These are phyloP conservation scores for Mycena vulgaris DNA, from an alignment of 768 basidiomycete genomes.

Conservation along the genomic window DNA sequence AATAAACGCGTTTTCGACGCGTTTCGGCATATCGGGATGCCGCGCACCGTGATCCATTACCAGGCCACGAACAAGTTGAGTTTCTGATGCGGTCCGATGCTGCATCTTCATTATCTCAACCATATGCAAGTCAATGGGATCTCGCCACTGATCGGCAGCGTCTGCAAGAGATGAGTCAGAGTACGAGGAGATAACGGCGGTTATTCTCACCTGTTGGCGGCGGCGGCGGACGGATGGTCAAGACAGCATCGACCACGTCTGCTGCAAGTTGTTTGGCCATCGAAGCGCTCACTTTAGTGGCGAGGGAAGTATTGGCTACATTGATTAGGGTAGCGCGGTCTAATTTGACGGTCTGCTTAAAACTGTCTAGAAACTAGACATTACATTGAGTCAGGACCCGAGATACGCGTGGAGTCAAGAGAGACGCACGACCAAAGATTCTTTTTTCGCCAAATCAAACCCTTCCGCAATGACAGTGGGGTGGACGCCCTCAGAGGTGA, in stretches of 20 bases:
- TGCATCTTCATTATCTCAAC: conserved; percentile 99
- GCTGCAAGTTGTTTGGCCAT: conserved; percentile 92
- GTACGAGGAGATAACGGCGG: conserved; percentile 26
- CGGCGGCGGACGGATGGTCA: conserved; percentile 84
- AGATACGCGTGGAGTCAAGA: not conserved
- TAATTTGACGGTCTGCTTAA: conserved; percentile 82
- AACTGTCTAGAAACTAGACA: conserved; percentile 97
- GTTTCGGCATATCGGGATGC: conserved; percentile 99
- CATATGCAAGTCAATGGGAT: conserved; percentile 99
- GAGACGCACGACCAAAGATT: conserved; percentile 81
- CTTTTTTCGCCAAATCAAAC: conserved; percentile 98
- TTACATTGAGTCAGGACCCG: conserved; percentile 29
- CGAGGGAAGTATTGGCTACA: conserved; percentile 95
- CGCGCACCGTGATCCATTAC: conserved; percentile 98
- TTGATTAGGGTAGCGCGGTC: conserved; percentile 94
- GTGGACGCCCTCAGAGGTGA: conserved; percentile 98
- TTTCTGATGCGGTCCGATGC: conserved; percentile 97
- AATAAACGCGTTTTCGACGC: conserved; percentile 96
- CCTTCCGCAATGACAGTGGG: conserved; percentile 96
- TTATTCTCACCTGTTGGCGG: conserved; percentile 67
- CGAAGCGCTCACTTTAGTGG: conserved; percentile 89
- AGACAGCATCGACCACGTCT: conserved; percentile 95
- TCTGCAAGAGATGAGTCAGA: conserved; percentile 53
- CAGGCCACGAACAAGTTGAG: conserved; percentile 93
- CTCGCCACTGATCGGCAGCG: conserved; percentile 77